A percentile compares a stretch with the other conserved stretches of the same genome.
phyloP scores from a whole-genome alignment of 352 stramenopile genomes.

The Bremia lactucae region DNA sequence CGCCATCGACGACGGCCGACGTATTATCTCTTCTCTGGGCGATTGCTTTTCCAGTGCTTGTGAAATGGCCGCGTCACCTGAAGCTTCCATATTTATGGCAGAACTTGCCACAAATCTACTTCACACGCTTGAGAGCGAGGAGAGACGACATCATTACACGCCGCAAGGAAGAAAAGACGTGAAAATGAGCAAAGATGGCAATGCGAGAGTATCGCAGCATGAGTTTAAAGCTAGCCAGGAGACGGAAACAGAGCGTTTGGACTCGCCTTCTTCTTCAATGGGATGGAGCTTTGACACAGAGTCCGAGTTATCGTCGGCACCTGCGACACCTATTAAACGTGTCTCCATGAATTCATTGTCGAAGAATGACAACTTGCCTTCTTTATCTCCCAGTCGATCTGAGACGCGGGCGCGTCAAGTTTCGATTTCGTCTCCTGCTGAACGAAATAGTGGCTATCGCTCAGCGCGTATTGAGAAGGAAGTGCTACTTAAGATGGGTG shows the following conservation, averaged over 20 bases:
- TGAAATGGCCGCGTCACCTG: conserved; percentile 53
- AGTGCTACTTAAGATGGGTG: conserved; percentile 60
- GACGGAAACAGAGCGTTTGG: conserved; percentile 18
- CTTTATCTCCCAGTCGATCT: conserved; percentile 3
- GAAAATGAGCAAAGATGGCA: conserved; percentile 2
- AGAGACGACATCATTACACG: conserved; percentile 18
- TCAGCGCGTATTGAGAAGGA: conserved; percentile 68
- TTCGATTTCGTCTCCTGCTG: conserved; percentile 7
- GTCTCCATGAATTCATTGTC: conserved; percentile 12
- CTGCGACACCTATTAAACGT: conserved; percentile 17
- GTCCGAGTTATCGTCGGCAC: conserved; percentile 28
- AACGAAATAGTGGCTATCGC: conserved; percentile 27
- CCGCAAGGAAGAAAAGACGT: conserved; percentile 2
- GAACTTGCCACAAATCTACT: conserved; percentile 66
- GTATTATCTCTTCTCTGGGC: conserved; percentile 40
- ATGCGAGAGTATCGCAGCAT: background rate
- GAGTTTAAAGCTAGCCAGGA: conserved; percentile 5
- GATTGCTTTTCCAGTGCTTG: conserved; percentile 38
- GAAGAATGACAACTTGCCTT: conserved; percentile 3
- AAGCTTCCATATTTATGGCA: conserved; percentile 63
- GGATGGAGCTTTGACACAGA: conserved; percentile 46
- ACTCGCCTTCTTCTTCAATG: conserved; percentile 36
- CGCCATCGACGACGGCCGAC: conserved; percentile 42
- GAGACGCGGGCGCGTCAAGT: conserved; percentile 4
- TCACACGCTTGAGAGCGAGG: conserved; percentile 54